Evolutionary conservation across 257 asterid genomes (phyloP), one percentile per base, ranked within the genome.

Genomic region (Lycium barbarum): DNA sequence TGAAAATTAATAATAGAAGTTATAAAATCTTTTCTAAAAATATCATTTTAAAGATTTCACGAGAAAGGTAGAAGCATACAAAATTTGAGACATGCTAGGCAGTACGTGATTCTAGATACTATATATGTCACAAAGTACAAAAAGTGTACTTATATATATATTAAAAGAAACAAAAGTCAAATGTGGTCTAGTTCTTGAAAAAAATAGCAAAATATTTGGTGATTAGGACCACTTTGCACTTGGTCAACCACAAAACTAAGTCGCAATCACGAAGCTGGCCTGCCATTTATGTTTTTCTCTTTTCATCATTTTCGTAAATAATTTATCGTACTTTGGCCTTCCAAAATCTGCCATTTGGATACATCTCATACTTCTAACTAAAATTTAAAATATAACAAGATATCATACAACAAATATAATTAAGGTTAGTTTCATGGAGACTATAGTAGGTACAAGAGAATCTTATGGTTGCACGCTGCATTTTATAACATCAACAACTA

Each of bases 221-320:
- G 26, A 26, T 26, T 81, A 6, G 43, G 12, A 40, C 40, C 33
- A 51, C 2, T 79, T 70, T 66, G 18, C 84, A 79, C 9, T 81
- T 74, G 84, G 94, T 91, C 92, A 92, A 85, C 88, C 67, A 13
- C 72, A 62, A 57, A 87, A 36, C 85, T 80, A 79, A 88, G 91
- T 87, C 82, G 91, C 87, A 79, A 80, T 82, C 91, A 91, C 87
- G 88, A 87, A 85, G 87, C 94, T 93, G 85, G 94, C 94, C 87
- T 54, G 26, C 62, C 10, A 33, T 18, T 49, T 15, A 59, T 15
- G 54, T 15, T 43, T 43, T 74, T 7, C 58, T 78, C 4, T 18
- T 18, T 33, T 18, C 26, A 54, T 80, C 54, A 7, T 62, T 3
- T 26, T 43, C 15, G 10, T 12, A 12, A 20, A 11, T 78, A 11